phyloP scores from a whole-genome alignment of 768 basidiomycete species.

The Guyanaporus albipodus region DNA sequence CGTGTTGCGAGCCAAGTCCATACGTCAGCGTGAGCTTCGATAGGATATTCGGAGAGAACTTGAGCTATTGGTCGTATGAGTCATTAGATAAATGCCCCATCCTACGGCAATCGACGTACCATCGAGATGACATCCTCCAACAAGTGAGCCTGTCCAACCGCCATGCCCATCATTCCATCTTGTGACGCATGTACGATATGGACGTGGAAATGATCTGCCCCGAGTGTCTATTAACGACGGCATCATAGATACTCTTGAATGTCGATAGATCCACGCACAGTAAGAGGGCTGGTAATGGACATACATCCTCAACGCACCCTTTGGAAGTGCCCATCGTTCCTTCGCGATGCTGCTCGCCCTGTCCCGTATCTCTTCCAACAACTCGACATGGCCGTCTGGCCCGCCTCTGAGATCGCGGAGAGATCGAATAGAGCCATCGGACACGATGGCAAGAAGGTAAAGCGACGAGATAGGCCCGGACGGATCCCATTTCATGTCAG shows the following conservation, averaged over 20 bases:
- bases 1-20: conserved; percentile 78
- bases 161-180: conserved; percentile 58
- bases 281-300: conserved; percentile 97
- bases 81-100: background rate
- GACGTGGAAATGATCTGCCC: conserved; percentile 87
- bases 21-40: conserved; percentile 78
- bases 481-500: conserved; percentile 97
- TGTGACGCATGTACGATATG: conserved; percentile 81
- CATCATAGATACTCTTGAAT: too few relatives aligned
- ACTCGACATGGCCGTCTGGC: conserved; percentile 48
- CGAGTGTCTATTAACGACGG: background rate
- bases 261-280: conserved; percentile 47
- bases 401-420: conserved; percentile 66
- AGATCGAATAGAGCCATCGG: conserved; percentile 57
- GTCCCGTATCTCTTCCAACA: conserved; percentile 63
- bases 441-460: conserved; percentile 80
- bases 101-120: conserved; percentile 43
- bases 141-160: conserved; percentile 88
- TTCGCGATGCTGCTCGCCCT: conserved; percentile 51
- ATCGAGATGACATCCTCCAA: conserved; percentile 89
- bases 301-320: conserved; percentile 68
- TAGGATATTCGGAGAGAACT: conserved; percentile 42
- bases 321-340: conserved; percentile 62
- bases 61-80: background rate
- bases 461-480: conserved; percentile 58